Base-by-base conservation (phyloP, 1,284 basidiomycete genomes). In the Cerioporus squamosus region DNA sequence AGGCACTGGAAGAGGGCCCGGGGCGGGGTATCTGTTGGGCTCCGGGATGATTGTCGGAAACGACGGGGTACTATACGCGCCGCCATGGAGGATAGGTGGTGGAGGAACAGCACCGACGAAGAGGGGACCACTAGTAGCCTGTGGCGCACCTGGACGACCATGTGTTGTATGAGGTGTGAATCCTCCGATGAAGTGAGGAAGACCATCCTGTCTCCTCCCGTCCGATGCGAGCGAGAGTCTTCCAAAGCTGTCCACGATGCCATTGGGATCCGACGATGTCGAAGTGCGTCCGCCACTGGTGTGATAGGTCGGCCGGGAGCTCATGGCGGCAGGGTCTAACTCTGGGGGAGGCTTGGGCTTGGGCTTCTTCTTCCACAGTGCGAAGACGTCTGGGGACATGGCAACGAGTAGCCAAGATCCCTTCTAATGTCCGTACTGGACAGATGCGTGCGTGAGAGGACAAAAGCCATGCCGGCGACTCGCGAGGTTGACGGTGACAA, bases 151-250 rank as follows among this genome's bases (percentile, higher is more conserved):
- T 20, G 55, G 23, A 39, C 48, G 51, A 53, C 33, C 10, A 12
- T 36, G 33, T 15, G 33, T 36, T 15, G 33, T 36, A 15, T 36
- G 33, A 36, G 5, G 67, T 66, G 51, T 36, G 65, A 77, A 73
- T 23, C 73, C 73, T 2, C 72, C 74, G 49, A 75, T 57, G 60
- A 77, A 73, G 22, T 29, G 46, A 38, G 31, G 51, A 15, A 46
- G 36, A 14, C 43, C 39, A 14, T 54, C 55, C 29, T 52, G 58
- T 23, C 57, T 38, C 12, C 52, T 36, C 31, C 12, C n/a, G 6
- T 45, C 36, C 18, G 31, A 33, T 2, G 40, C 47, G 20, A 67
- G 39, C 17, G 47, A 45, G 23, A 67, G 56, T 22, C 53, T 39
- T 12, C 48, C 61, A 20, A 67, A 53, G 43, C 47, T 57, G 14